A percentile compares a stretch with the other conserved stretches of the same genome.
These are phyloP conservation scores for Prunus armeniaca DNA, from an alignment of 306 rosid genomes.

Conservation along the genomic window DNA sequence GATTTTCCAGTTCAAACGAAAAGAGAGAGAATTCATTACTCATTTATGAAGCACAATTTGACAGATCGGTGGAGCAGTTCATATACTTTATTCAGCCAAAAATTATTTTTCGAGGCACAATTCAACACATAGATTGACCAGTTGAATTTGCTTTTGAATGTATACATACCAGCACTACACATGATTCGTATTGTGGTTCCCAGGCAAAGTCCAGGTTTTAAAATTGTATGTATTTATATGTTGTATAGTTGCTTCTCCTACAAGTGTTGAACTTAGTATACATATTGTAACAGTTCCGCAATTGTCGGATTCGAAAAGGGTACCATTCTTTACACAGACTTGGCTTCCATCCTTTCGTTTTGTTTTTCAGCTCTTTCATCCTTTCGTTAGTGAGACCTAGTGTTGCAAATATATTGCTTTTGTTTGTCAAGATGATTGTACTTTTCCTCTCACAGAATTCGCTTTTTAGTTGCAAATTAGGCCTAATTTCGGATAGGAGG, in stretches of 20 bases:
- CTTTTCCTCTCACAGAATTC: background rate
- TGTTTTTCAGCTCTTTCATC: too few relatives aligned
- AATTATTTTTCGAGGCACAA: background rate
- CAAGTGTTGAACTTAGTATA: background rate
- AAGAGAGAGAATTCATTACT: background rate
- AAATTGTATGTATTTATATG: background rate
- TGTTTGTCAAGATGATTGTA: background rate
- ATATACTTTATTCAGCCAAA: background rate
- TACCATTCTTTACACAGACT: background rate
- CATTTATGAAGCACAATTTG: background rate
- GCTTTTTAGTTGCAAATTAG: too few relatives aligned
- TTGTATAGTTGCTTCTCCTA: background rate
- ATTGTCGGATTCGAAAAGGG: background rate
- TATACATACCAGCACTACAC: background rate
- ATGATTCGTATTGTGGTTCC: background rate
- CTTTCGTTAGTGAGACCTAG: too few relatives aligned
- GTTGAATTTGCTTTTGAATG: slow-evolving; percentile 2
- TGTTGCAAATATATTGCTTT: too few relatives aligned
- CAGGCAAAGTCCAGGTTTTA: background rate
- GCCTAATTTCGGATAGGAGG: too few relatives aligned
- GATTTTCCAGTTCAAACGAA: background rate
- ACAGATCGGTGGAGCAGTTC: background rate
- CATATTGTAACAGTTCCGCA: background rate
- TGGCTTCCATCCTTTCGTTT: background rate
- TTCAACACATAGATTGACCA: background rate